Percentiles rank a stretch among this genome's conserved stretches.
Evolutionary conservation across 345 rosid species (phyloP).

Genomic region (Toxicodendron radicans): DNA sequence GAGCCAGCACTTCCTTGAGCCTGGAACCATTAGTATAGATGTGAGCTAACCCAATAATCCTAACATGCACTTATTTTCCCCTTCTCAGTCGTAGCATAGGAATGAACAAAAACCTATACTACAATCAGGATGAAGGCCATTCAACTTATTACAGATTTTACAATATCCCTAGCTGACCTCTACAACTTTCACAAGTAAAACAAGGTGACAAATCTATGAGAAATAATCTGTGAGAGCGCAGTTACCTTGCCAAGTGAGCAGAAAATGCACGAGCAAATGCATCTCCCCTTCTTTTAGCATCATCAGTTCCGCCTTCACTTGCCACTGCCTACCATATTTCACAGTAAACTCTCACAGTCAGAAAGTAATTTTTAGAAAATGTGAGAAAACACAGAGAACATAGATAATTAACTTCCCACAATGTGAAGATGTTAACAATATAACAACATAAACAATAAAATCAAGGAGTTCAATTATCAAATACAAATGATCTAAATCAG

Average conservation of each 20-base stretch:
- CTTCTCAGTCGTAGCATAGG: not conserved
- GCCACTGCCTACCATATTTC: conserved; percentile 81
- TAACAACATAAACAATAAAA: not conserved
- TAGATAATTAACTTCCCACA: not conserved
- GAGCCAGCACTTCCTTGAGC: not conserved
- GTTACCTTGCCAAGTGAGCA: conserved; percentile 96
- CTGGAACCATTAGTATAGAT: not conserved
- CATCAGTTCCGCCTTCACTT: conserved; percentile 98
- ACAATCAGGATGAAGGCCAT: not conserved
- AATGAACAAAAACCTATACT: not conserved
- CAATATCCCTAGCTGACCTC: not conserved
- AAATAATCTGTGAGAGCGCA: not conserved
- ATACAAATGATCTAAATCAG: not conserved
- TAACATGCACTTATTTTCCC: not conserved
- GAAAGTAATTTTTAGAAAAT: not conserved
- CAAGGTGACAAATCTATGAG: not conserved
- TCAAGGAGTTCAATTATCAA: not conserved
- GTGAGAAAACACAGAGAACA: not conserved
- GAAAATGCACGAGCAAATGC: conserved; percentile 99
- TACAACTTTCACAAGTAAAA: not conserved
- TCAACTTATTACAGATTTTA: not conserved
- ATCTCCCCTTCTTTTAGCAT: conserved; percentile 96
- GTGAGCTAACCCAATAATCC: not conserved
- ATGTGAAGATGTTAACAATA: not conserved
- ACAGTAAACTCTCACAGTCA: conserved; percentile 20